Evolutionary conservation across 305 asterid species (phyloP).

Genomic region (Fraxinus latifolia): DNA sequence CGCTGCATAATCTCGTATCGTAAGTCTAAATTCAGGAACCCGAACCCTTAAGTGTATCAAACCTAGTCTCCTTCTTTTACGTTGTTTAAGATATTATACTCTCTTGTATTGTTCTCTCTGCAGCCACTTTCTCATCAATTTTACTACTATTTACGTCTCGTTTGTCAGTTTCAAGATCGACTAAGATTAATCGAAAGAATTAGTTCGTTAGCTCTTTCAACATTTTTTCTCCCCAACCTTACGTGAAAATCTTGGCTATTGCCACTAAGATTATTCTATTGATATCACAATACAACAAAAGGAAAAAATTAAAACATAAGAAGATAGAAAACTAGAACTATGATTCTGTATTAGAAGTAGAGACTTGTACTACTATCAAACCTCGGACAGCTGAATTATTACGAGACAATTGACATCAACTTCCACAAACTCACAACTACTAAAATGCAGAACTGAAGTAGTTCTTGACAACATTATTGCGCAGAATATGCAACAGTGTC

Average conservation of each 20-base stretch:
- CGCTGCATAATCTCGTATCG: too few species aligned
- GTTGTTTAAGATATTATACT: neutral
- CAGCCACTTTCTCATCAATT: neutral
- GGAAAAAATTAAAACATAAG: neutral
- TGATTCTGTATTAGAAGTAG: neutral
- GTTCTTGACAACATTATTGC: slow-evolving; percentile 47
- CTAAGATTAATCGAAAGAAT: neutral
- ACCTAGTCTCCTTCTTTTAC: too few species aligned
- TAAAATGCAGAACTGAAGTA: slow-evolving; percentile 63
- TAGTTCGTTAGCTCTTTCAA: neutral
- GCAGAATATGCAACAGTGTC: slow-evolving; percentile 54
- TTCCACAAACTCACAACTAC: neutral
- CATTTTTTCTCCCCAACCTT: neutral
- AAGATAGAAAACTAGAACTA: neutral
- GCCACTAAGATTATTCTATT: neutral
- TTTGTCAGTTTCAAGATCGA: neutral
- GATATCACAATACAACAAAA: neutral
- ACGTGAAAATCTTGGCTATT: neutral
- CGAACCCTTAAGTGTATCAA: too few species aligned
- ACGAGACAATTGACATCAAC: neutral
- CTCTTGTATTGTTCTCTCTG: neutral
- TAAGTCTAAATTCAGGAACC: too few species aligned
- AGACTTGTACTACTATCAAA: neutral
- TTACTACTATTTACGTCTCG: neutral
- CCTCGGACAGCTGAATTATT: neutral